Conservation (phyloP, 352 stramenopile species). For the Phytophthora pistaciae region DNA sequence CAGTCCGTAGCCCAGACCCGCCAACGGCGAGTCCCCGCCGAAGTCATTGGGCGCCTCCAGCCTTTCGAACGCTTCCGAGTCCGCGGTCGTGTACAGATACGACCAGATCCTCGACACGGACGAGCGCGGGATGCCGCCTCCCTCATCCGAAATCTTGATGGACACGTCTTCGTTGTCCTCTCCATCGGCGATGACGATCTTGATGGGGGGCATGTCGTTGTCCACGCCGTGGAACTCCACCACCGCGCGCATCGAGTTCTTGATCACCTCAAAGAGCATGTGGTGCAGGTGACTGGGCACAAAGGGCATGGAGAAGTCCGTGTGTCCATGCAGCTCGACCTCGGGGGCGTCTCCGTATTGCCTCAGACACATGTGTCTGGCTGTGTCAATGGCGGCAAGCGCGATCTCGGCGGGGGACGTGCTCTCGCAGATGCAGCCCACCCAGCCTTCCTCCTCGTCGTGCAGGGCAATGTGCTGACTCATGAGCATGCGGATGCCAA, state of each 20-base stretch:
- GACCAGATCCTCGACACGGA: slow-evolving; percentile 99
- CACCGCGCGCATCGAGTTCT: slow-evolving; percentile 99
- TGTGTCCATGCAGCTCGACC: slow-evolving; percentile 97
- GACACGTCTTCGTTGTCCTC: slow-evolving; percentile 99
- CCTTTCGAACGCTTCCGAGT: slow-evolving; percentile 93
- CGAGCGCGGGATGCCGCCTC: slow-evolving; percentile 98
- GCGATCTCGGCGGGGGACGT: slow-evolving; percentile 98
- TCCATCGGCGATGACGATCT: slow-evolving; percentile 99
- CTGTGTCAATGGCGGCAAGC: slow-evolving; percentile 97
- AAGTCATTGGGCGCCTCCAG: slow-evolving; percentile 91
- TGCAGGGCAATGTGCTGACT: slow-evolving; percentile 99
- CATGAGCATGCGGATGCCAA: slow-evolving; percentile 99
- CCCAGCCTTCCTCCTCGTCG: slow-evolving; percentile 88
- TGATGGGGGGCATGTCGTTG: slow-evolving; percentile 98
- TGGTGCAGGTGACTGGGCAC: slow-evolving; percentile 96
- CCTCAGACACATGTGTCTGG: slow-evolving; percentile 98
- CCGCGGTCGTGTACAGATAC: slow-evolving; percentile 99
- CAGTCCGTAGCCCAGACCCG: slow-evolving; percentile 97
- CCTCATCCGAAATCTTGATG: slow-evolving; percentile 99
- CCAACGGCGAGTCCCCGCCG: slow-evolving; percentile 90
- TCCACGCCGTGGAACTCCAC: slow-evolving; percentile 98
- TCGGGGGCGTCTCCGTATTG: slow-evolving; percentile 99
- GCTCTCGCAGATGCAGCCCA: slow-evolving; percentile 96
- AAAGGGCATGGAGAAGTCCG: slow-evolving; percentile 99
- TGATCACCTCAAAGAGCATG: slow-evolving; percentile 99